phyloP scores from a whole-genome alignment of 2,329 filamentous ascomycete genomes.

The Pseudocercospora eumusae region DNA sequence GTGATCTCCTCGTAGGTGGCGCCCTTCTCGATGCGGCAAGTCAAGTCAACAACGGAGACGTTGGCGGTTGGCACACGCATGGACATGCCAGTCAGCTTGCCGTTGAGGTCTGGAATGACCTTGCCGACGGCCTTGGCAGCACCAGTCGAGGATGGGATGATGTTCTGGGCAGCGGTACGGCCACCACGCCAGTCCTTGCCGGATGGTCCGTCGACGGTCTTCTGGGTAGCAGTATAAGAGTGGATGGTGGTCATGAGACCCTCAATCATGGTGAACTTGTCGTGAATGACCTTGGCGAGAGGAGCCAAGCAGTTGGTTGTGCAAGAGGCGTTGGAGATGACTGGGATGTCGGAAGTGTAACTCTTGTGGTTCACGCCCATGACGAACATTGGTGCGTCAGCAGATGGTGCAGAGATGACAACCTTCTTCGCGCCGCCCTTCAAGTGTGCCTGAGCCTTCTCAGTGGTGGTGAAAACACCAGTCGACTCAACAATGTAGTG shows the following conservation, averaged over 20 bases:
- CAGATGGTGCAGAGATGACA: conserved; percentile 79
- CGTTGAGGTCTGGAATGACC: conserved; percentile 96
- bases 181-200: conserved; percentile 99
- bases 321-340: conserved; percentile 99
- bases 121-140: conserved; percentile 99
- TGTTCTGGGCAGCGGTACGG: conserved; percentile 98
- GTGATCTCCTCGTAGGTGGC: conserved; percentile 93
- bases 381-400: conserved; percentile 99
- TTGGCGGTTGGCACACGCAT: conserved; percentile 99
- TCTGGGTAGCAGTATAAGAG: conserved; percentile 99
- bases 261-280: conserved; percentile 96
- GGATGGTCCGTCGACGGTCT: conserved; percentile 97
- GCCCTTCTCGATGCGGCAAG: conserved; percentile 87
- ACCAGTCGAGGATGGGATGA: conserved; percentile 98
- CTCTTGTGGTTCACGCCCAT: conserved; percentile 97
- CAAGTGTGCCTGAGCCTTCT: conserved; percentile 93
- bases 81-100: conserved; percentile 99
- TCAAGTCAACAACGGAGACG: conserved; percentile 98
- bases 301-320: conserved; percentile 99
- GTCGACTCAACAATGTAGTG: conserved; percentile 97
- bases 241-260: conserved; percentile 99
- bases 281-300: conserved; percentile 98
- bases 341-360: conserved; percentile 86
- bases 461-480: conserved; percentile 97
- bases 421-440: conserved; percentile 97